These are phyloP conservation scores for Sporothrix humicola DNA, from an alignment of 2,329 filamentous ascomycete genomes.

Conservation along the genomic window DNA sequence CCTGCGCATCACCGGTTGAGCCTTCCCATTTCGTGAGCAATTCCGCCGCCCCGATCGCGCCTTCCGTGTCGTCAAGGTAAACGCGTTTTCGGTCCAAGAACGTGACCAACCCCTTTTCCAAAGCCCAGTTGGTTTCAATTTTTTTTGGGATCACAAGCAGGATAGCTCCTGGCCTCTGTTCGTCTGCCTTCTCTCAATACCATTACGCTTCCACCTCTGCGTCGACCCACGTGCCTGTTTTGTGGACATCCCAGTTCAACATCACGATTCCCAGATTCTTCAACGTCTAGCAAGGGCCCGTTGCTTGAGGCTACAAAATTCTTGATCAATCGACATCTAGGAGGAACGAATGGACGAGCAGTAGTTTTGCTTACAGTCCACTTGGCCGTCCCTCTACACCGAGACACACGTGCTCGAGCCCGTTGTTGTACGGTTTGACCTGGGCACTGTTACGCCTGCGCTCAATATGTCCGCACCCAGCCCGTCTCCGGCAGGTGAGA, in stretches of 20 bases:
- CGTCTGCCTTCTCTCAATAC: too few relatives aligned
- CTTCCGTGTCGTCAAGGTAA: neutral
- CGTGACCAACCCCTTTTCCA: neutral
- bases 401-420: neutral
- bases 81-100: neutral
- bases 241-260: neutral
- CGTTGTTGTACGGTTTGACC: too few relatives aligned
- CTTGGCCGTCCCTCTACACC: neutral
- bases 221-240: neutral
- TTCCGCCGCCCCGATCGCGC: neutral
- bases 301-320: too few relatives aligned
- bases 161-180: too few relatives aligned
- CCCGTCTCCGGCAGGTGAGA: neutral
- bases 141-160: neutral
- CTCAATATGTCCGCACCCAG: neutral
- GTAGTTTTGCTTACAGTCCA: slow-evolving; percentile 29
- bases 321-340: too few relatives aligned
- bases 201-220: neutral
- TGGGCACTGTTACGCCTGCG: too few relatives aligned
- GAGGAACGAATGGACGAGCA: slow-evolving; percentile 15
- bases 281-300: too few relatives aligned
- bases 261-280: neutral
- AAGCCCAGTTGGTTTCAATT: neutral
- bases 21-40: neutral
- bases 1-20: neutral